phyloP scores from a whole-genome alignment of 2,329 filamentous ascomycete species.

The Pseudocercospora musae region DNA sequence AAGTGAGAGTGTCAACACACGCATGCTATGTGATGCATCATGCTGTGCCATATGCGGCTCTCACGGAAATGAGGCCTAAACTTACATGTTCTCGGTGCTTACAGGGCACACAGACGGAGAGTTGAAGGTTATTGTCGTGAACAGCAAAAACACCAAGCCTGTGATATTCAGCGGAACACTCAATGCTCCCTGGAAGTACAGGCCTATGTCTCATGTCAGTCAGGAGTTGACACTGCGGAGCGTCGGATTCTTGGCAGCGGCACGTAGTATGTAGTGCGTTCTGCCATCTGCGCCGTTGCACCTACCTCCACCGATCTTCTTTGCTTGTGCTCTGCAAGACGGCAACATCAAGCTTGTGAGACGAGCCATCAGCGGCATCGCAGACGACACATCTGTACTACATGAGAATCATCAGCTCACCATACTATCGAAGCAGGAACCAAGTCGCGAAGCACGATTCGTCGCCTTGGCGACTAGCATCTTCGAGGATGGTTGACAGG shows the following conservation, averaged over 20 bases:
- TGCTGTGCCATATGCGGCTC: not conserved
- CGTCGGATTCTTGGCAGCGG: not conserved
- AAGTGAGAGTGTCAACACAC: not conserved
- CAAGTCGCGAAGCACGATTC: not conserved
- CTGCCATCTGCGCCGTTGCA: not conserved
- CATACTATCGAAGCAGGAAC: not conserved
- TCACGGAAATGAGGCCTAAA: not conserved
- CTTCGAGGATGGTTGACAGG: not conserved
- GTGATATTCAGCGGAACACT: conserved; percentile 47
- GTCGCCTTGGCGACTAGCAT: not conserved
- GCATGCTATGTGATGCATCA: too few species aligned
- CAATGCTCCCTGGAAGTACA: conserved; percentile 47
- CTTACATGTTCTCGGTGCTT: conserved; percentile 50
- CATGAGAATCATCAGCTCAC: conserved; percentile 3
- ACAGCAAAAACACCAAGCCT: conserved; percentile 52
- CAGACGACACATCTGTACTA: conserved; percentile 50
- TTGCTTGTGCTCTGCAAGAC: conserved; percentile 37
- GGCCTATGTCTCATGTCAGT: conserved; percentile 16
- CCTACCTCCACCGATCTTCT: conserved; percentile 40
- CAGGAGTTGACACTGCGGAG: not conserved
- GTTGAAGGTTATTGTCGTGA: conserved; percentile 56
- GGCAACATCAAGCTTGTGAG: conserved; percentile 42
- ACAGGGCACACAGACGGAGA: conserved; percentile 53
- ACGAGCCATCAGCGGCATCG: conserved; percentile 53
- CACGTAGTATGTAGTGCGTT: not conserved